Conservation (phyloP, 192 early-diverging fungal species). For the Gaertneriomyces semiglobifer region DNA sequence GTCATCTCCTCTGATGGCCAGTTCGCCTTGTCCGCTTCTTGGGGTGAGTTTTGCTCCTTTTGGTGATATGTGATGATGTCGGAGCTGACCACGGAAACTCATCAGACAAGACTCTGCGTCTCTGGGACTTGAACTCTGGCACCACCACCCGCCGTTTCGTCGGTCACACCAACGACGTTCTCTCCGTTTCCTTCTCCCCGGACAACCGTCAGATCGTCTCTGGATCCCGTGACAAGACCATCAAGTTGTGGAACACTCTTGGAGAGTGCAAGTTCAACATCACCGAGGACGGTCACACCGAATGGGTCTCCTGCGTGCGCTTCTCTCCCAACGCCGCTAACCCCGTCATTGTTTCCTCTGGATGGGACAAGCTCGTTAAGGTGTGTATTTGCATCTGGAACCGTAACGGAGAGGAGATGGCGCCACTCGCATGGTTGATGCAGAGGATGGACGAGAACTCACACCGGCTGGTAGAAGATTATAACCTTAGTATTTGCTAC, state of each 20-base stretch:
- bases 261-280: slow-evolving; percentile 99
- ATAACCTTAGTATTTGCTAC: slow-evolving; percentile 47
- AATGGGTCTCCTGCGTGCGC: slow-evolving; percentile 98
- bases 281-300: slow-evolving; percentile 92
- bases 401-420: neutral
- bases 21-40: slow-evolving; percentile 97
- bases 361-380: slow-evolving; percentile 99
- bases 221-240: slow-evolving; percentile 96
- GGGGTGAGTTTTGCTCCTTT: slow-evolving; percentile 53
- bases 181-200: slow-evolving; percentile 99
- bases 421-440: neutral
- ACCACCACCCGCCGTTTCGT: slow-evolving; percentile 94
- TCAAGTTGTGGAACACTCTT: slow-evolving; percentile 99
- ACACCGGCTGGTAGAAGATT: slow-evolving; percentile 25
- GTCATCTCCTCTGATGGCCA: slow-evolving; percentile 98
- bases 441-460: neutral
- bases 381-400: slow-evolving; percentile 45
- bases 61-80: slow-evolving; percentile 4
- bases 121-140: slow-evolving; percentile 98
- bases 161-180: slow-evolving; percentile 95
- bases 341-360: slow-evolving; percentile 95
- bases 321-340: slow-evolving; percentile 99
- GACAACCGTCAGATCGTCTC: slow-evolving; percentile 99
- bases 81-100: slow-evolving; percentile 6
- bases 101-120: slow-evolving; percentile 94